These are phyloP conservation scores for Phytophthora pistaciae DNA, from an alignment of 352 stramenopile genomes.

Conservation along the genomic window DNA sequence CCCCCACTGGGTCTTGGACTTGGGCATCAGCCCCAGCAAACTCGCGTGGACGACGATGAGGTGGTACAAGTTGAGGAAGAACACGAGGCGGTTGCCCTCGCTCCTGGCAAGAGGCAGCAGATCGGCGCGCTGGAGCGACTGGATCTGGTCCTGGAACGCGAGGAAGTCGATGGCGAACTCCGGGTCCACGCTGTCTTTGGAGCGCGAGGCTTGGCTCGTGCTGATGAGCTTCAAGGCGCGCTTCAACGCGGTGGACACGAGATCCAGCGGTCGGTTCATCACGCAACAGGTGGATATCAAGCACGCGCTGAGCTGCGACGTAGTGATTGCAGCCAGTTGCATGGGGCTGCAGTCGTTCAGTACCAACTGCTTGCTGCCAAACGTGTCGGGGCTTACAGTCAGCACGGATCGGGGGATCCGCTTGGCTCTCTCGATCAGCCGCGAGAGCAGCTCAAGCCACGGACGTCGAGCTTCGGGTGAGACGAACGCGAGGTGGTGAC, in stretches of 20 bases:
- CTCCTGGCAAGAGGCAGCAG: slow-evolving; percentile 28
- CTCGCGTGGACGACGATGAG: slow-evolving; percentile 54
- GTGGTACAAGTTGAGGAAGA: slow-evolving; percentile 74
- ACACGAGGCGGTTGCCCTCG: slow-evolving; percentile 39
- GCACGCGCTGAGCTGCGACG: slow-evolving; percentile 1
- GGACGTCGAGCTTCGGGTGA: slow-evolving; percentile 39
- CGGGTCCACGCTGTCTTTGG: background rate
- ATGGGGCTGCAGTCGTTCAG: slow-evolving; percentile 56
- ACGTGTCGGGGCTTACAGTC: background rate
- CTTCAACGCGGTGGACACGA: slow-evolving; percentile 13
- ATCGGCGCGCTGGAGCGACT: slow-evolving; percentile 43
- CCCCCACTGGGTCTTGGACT: slow-evolving; percentile 58
- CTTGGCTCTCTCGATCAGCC: slow-evolving; percentile 20
- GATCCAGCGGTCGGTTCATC: slow-evolving; percentile 4
- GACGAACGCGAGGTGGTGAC: slow-evolving; percentile 60
- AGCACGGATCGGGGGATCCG: slow-evolving; percentile 16
- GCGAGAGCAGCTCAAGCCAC: slow-evolving; percentile 38
- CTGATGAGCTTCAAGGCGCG: slow-evolving; percentile 2
- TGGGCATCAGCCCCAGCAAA: slow-evolving; percentile 53
- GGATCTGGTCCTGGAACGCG: slow-evolving; percentile 44
- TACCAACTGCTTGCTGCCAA: slow-evolving; percentile 40
- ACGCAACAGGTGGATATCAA: background rate
- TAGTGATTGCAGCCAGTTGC: background rate
- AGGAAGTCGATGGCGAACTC: slow-evolving; percentile 35
- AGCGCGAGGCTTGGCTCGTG: background rate